Conservation (phyloP, 352 stramenopile species). For the Salisapilia sapeloensis region DNA sequence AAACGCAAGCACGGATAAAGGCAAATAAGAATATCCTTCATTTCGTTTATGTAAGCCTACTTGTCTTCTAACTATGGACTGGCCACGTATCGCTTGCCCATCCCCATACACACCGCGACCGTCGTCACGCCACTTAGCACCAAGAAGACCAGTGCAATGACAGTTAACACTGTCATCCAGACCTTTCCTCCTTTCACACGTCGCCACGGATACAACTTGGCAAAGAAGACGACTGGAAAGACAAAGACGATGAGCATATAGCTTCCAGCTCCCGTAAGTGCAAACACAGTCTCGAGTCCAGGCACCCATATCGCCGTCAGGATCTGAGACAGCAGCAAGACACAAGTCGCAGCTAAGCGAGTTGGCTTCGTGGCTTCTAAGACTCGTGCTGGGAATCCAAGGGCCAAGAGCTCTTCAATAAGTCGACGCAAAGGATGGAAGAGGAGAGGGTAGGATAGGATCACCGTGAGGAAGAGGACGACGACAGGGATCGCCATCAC, state of each 20-base stretch:
- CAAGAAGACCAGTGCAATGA: slow-evolving; percentile 15
- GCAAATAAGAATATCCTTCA: too few relatives aligned
- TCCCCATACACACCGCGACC: too few relatives aligned
- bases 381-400: too few relatives aligned
- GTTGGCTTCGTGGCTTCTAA: slow-evolving; percentile 32
- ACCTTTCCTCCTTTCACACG: slow-evolving; percentile 10
- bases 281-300: slow-evolving; percentile 50
- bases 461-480: slow-evolving; percentile 44
- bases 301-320: slow-evolving; percentile 34
- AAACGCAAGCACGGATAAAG: too few relatives aligned
- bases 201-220: slow-evolving; percentile 37
- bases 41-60: too few relatives aligned
- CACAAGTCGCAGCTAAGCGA: slow-evolving; percentile 23
- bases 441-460: slow-evolving; percentile 58
- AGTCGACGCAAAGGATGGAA: slow-evolving; percentile 53
- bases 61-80: too few relatives aligned
- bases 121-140: too few relatives aligned
- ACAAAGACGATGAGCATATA: slow-evolving; percentile 61
- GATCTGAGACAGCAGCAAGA: slow-evolving; percentile 36
- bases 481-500: slow-evolving; percentile 52
- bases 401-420: slow-evolving; percentile 41
- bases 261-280: slow-evolving; percentile 39
- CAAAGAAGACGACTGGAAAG: slow-evolving; percentile 50
- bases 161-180: slow-evolving; percentile 16
- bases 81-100: too few relatives aligned